These are phyloP conservation scores for Penicillium paxilli DNA, from an alignment of 495 filamentous ascomycete species.

Conservation along the genomic window DNA sequence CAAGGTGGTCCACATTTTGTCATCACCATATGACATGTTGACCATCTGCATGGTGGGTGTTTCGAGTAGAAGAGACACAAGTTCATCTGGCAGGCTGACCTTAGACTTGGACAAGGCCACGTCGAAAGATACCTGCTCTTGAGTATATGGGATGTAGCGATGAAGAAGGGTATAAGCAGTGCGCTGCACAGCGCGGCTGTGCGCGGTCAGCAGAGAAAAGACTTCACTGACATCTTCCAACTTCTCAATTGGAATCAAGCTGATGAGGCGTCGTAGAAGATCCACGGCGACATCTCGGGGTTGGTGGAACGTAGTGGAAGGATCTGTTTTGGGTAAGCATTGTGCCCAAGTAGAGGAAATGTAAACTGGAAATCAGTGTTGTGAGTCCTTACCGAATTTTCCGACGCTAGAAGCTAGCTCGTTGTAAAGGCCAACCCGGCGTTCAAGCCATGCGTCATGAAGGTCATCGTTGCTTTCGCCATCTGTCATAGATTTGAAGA, in stretches of 20 bases:
- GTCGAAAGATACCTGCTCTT: constrained; percentile 84
- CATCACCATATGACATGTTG: constrained; percentile 41
- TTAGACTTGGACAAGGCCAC: constrained; percentile 70
- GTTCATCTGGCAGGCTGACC: constrained; percentile 66
- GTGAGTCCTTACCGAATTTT: constrained; percentile 38
- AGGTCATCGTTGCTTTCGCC: constrained; percentile 82
- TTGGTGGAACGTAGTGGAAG: constrained; percentile 54
- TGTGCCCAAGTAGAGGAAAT: not conserved
- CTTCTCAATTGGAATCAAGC: constrained; percentile 53
- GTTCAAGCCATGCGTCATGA: constrained; percentile 65
- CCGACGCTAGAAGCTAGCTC: constrained; percentile 56
- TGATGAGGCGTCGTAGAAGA: constrained; percentile 62
- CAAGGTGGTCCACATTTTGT: constrained; percentile 43
- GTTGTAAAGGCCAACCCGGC: constrained; percentile 45
- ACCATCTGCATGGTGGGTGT: constrained; percentile 49
- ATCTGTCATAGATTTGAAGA: constrained; percentile 54
- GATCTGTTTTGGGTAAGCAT: constrained; percentile 32
- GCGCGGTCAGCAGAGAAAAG: constrained; percentile 72
- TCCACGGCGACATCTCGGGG: constrained; percentile 72
- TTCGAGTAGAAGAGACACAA: constrained; percentile 65
- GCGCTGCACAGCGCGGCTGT: constrained; percentile 72
- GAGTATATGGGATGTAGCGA: constrained; percentile 66
- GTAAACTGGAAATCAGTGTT: not conserved
- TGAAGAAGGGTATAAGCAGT: constrained; percentile 82
- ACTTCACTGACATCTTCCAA: constrained; percentile 59